Conservation (phyloP, 2,329 filamentous ascomycete species). For the Fusarium sublunatum region DNA sequence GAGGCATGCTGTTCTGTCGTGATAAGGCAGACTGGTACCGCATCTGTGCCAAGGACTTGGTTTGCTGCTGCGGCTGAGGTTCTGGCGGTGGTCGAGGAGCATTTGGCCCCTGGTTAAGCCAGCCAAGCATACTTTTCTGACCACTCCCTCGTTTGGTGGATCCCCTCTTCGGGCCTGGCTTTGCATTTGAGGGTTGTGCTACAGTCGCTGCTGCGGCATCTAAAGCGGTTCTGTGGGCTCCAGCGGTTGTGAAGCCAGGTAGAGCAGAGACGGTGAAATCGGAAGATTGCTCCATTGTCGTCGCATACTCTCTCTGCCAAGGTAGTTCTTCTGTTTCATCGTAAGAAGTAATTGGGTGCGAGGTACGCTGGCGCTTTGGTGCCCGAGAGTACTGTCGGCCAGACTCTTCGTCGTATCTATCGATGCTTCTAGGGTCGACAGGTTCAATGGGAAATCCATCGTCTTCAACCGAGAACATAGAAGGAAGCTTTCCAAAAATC, state of each 20-base stretch:
- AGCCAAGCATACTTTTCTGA: conserved; percentile 58
- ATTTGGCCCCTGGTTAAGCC: conserved; percentile 48
- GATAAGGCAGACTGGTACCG: conserved; percentile 45
- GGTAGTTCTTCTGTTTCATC: conserved; percentile 45
- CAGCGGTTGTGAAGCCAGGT: conserved; percentile 71
- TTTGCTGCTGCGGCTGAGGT: conserved; percentile 27
- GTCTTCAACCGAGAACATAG: conserved; percentile 71
- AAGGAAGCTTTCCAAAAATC: conserved; percentile 64
- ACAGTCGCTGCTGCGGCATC: conserved; percentile 37
- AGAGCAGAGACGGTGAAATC: conserved; percentile 69
- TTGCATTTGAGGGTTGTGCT: conserved; percentile 30
- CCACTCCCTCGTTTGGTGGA: conserved; percentile 51
- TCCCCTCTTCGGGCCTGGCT: conserved; percentile 40
- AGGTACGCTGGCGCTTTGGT: conserved; percentile 48
- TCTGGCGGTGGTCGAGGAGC: conserved; percentile 21
- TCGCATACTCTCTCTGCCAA: conserved; percentile 61
- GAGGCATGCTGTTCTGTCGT: conserved; percentile 31
- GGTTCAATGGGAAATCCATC: conserved; percentile 75
- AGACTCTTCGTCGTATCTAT: conserved; percentile 32
- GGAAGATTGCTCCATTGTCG: conserved; percentile 70
- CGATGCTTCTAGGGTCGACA: conserved; percentile 52
- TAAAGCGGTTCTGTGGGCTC: conserved; percentile 61
- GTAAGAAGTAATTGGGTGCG: conserved; percentile 26
- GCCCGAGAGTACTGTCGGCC: conserved; percentile 39
- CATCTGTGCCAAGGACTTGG: conserved; percentile 35